Evolutionary conservation across 1,139 yeast genomes (phyloP).

Genomic region (Casaregolazyma lundiana): DNA sequence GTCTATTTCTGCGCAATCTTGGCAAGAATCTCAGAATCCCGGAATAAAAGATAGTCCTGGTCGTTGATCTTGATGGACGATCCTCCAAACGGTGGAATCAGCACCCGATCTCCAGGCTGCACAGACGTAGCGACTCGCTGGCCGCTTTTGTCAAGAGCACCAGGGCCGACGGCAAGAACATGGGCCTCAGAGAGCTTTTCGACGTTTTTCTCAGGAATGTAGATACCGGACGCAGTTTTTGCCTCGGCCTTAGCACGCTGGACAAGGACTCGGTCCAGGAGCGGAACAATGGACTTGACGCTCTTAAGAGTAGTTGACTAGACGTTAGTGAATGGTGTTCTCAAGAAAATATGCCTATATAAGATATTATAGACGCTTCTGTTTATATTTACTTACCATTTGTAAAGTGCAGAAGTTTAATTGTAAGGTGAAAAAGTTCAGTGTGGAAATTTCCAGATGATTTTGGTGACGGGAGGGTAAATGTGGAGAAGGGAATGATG

Average conservation of each 20-base stretch:
- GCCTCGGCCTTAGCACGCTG: conserved; percentile 91
- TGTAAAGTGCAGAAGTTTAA: not conserved
- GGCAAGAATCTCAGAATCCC: conserved; percentile 93
- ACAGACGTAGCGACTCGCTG: conserved; percentile 67
- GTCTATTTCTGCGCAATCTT: conserved; percentile 51
- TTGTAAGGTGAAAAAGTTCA: conserved; percentile 1
- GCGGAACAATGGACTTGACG: conserved; percentile 83
- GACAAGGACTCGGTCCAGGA: conserved; percentile 91
- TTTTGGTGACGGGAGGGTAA: conserved; percentile 7
- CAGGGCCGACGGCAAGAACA: conserved; percentile 82
- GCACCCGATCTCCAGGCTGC: conserved; percentile 83
- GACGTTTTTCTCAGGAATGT: conserved; percentile 94
- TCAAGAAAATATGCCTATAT: not conserved
- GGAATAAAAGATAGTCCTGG: conserved; percentile 44
- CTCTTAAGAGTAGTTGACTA: conserved; percentile 59
- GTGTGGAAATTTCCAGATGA: conserved; percentile 10
- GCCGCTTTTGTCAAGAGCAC: conserved; percentile 57
- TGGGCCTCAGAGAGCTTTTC: conserved; percentile 74
- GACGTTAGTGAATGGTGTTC: not conserved
- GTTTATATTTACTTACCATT: not conserved
- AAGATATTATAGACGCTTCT: not conserved
- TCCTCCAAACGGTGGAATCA: conserved; percentile 90
- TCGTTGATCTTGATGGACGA: conserved; percentile 84
- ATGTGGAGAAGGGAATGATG: conserved; percentile 1
- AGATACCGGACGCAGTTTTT: conserved; percentile 90